Conservation (phyloP, 495 filamentous ascomycete species). For the Astrothelium subdiscretum region DNA sequence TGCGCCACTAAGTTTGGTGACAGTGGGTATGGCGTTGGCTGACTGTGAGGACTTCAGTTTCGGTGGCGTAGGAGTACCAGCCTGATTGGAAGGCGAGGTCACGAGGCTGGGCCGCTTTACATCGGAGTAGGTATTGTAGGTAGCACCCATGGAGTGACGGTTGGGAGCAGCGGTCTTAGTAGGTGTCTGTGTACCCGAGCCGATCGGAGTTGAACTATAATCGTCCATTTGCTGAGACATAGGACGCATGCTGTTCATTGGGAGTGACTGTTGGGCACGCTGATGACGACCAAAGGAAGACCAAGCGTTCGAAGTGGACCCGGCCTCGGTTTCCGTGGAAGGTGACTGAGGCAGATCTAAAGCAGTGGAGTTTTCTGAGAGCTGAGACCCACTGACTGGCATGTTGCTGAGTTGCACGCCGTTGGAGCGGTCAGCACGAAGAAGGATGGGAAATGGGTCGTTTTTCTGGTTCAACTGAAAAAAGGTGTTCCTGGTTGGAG, state of each 20-base stretch:
- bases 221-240: conserved; percentile 19
- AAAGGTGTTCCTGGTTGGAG: conserved; percentile 49
- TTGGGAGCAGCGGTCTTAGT: conserved; percentile 36
- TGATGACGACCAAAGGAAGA: conserved; percentile 60
- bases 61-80: conserved; percentile 17
- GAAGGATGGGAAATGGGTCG: conserved; percentile 73
- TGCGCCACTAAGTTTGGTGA: conserved; percentile 48
- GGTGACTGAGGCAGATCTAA: conserved; percentile 68
- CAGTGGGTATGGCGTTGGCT: conserved; percentile 77
- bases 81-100: conserved; percentile 36
- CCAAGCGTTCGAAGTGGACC: conserved; percentile 41
- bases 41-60: conserved; percentile 84
- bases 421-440: conserved; percentile 55
- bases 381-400: neutral
- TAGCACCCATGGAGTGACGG: conserved; percentile 43
- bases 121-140: conserved; percentile 24
- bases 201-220: conserved; percentile 16
- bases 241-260: conserved; percentile 40
- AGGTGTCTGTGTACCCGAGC: conserved; percentile 16
- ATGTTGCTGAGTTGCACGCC: conserved; percentile 43
- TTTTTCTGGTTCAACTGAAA: conserved; percentile 63
- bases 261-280: conserved; percentile 67
- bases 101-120: conserved; percentile 28
- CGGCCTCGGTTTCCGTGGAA: conserved; percentile 48
- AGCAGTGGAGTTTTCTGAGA: conserved; percentile 71